phyloP scores from a whole-genome alignment of 2,329 filamentous ascomycete genomes.

The Cryphonectria parasitica region DNA sequence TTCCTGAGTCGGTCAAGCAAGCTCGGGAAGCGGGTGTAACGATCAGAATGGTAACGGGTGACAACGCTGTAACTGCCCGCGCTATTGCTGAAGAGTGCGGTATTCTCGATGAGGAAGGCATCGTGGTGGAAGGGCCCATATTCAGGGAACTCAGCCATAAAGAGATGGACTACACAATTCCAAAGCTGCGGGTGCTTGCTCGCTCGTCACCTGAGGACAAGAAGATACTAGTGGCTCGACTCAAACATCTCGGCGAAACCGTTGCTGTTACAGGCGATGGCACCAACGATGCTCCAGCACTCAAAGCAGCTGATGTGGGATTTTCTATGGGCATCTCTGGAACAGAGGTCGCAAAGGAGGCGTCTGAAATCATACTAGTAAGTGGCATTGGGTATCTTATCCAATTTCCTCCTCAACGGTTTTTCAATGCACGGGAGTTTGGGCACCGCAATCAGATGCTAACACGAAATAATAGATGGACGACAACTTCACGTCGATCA shows the following conservation, averaged over 20 bases:
- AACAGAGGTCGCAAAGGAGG: slow-evolving; percentile 71
- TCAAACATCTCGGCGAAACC: slow-evolving; percentile 60
- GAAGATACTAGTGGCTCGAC: slow-evolving; percentile 55
- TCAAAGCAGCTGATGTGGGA: slow-evolving; percentile 68
- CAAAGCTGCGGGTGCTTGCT: slow-evolving; percentile 58
- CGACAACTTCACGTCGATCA: slow-evolving; percentile 68
- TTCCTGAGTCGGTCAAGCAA: slow-evolving; percentile 63
- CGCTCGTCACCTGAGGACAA: slow-evolving; percentile 65
- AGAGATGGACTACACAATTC: slow-evolving; percentile 57
- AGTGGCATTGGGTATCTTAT: background rate
- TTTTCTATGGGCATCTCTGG: slow-evolving; percentile 71
- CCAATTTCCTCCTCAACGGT: background rate
- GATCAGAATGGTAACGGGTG: slow-evolving; percentile 67
- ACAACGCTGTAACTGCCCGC: slow-evolving; percentile 62
- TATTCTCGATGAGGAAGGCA: slow-evolving; percentile 58
- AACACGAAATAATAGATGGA: slow-evolving; percentile 48
- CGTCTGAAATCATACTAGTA: slow-evolving; percentile 65
- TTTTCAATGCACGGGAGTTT: background rate
- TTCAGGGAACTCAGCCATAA: slow-evolving; percentile 61
- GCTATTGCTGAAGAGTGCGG: slow-evolving; percentile 70
- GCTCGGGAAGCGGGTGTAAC: slow-evolving; percentile 68
- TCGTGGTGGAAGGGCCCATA: slow-evolving; percentile 68
- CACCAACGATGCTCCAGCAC: slow-evolving; percentile 67
- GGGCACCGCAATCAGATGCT: background rate
- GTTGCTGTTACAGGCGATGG: slow-evolving; percentile 70